Evolutionary conservation across 179 eudicot genomes (phyloP).

Genomic region (Silene vulgaris): DNA sequence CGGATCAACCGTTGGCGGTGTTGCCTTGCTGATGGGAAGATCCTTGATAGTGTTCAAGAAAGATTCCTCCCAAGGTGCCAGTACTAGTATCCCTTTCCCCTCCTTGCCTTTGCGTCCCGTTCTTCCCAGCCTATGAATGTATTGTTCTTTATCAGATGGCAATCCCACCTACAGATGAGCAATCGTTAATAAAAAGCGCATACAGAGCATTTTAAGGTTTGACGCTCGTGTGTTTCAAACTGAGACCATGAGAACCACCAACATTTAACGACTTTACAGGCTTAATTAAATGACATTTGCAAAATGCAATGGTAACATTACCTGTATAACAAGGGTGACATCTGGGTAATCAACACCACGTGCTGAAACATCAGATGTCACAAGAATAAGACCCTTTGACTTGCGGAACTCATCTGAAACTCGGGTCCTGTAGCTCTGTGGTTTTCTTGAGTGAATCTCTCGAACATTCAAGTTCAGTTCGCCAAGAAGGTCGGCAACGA

Average conservation of each 20-base stretch:
- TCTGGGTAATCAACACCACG: conserved; percentile 99
- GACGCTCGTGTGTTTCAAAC: neutral
- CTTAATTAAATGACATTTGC: neutral
- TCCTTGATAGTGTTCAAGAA: conserved; percentile 67
- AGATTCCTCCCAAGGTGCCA: conserved; percentile 93
- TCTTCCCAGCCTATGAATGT: conserved; percentile 93
- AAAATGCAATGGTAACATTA: conserved; percentile 14
- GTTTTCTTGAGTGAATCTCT: conserved; percentile 91
- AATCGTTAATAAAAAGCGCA: neutral
- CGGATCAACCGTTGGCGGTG: conserved; percentile 54
- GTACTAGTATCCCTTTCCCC: conserved; percentile 74
- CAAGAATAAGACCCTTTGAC: conserved; percentile 90
- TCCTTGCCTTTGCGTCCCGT: conserved; percentile 97
- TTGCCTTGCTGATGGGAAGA: conserved; percentile 61
- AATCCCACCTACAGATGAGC: conserved; percentile 54
- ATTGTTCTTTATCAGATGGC: conserved; percentile 83
- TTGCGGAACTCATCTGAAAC: conserved; percentile 88
- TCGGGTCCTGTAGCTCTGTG: conserved; percentile 85
- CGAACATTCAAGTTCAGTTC: conserved; percentile 81
- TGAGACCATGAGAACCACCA: no score
- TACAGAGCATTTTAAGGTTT: neutral
- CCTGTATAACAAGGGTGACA: conserved; percentile 87
- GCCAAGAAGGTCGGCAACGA: conserved; percentile 79
- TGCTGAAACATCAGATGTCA: conserved; percentile 94
- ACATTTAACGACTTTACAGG: neutral